These are phyloP conservation scores for Metahyphopichia silvanorum DNA, from an alignment of 805 yeast species.

Conservation along the genomic window DNA sequence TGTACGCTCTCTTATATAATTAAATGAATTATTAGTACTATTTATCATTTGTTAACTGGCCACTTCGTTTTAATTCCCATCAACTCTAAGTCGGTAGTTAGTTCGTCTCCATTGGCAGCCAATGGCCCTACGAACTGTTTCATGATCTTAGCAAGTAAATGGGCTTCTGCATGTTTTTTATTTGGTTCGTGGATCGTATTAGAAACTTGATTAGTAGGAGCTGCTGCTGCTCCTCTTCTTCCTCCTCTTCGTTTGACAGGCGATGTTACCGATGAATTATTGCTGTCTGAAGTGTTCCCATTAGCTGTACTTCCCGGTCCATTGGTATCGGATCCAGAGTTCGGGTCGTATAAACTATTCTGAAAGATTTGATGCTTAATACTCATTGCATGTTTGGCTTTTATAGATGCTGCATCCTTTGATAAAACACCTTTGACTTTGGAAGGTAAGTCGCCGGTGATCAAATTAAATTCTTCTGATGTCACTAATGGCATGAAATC, in stretches of 20 bases:
- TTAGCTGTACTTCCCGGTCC: not conserved
- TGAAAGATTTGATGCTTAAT: conserved; percentile 40
- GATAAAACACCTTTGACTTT: conserved; percentile 14
- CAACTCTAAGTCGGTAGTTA: conserved; percentile 30
- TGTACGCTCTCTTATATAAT: not conserved
- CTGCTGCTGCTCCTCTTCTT: conserved; percentile 27
- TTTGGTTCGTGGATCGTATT: conserved; percentile 7
- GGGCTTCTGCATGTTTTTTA: conserved; percentile 30
- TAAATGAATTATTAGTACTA: not conserved
- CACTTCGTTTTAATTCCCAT: conserved; percentile 36
- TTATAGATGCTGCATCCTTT: conserved; percentile 8
- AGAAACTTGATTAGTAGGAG: conserved; percentile 3
- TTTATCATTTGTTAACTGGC: conserved; percentile 20
- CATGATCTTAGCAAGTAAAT: conserved; percentile 39
- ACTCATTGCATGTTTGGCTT: conserved; percentile 10
- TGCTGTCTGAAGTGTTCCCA: conserved; percentile 3
- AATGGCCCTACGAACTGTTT: conserved; percentile 41
- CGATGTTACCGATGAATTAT: conserved; percentile 10
- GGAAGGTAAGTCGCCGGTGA: conserved; percentile 36
- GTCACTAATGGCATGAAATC: conserved; percentile 43
- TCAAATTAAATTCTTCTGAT: conserved; percentile 32
- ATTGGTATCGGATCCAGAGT: conserved; percentile 38
- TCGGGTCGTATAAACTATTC: conserved; percentile 34
- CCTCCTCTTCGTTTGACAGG: conserved; percentile 33
- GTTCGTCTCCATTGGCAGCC: conserved; percentile 29